phyloP scores from a whole-genome alignment of 2,329 filamentous ascomycete species.

The Colletotrichum sojae region DNA sequence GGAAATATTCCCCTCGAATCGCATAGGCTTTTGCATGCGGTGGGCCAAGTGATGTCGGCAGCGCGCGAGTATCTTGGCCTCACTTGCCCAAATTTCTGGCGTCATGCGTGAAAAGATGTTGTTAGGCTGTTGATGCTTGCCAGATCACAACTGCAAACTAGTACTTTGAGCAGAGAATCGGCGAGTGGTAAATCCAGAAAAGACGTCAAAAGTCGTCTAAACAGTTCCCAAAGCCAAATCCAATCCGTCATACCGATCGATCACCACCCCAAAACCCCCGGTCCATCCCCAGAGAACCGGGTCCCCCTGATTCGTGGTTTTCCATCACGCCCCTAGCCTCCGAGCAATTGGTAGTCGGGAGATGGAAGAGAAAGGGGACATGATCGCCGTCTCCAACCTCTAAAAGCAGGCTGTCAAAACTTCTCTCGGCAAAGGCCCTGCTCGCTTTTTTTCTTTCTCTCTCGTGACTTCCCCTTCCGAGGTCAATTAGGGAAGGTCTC shows the following conservation, averaged over 20 bases:
- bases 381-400: too few species aligned
- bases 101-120: too few species aligned
- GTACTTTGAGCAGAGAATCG: too few species aligned
- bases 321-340: conserved; percentile 13
- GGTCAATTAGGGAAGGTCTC: not conserved
- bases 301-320: conserved; percentile 39
- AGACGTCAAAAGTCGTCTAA: too few species aligned
- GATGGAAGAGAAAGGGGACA: too few species aligned
- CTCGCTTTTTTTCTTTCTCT: not conserved
- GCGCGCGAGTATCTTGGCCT: not conserved
- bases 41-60: conserved; percentile 10
- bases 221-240: not conserved
- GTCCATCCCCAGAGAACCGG: conserved; percentile 12
- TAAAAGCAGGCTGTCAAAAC: too few species aligned
- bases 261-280: not conserved
- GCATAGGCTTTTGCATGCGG: not conserved
- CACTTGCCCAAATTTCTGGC: not conserved
- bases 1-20: conserved; percentile 13
- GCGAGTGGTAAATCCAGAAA: too few species aligned
- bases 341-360: not conserved
- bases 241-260: not conserved
- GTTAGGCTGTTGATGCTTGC: too few species aligned
- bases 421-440: not conserved
- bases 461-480: conserved; percentile 27
- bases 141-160: too few species aligned